Evolutionary conservation across 75 land plant species (phyloP).

Genomic region (Sequoia sempervirens): DNA sequence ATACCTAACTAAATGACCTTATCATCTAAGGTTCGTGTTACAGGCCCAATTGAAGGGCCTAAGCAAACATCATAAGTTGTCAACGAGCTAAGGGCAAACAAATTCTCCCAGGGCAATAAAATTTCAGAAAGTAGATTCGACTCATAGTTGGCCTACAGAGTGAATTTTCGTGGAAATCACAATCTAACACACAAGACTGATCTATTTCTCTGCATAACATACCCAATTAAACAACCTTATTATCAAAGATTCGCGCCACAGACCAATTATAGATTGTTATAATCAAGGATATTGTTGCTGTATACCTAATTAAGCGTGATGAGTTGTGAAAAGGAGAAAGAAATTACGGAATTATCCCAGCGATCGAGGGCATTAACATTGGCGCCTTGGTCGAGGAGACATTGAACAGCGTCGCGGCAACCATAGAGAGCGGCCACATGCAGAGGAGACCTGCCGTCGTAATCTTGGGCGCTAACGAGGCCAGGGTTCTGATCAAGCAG

Average conservation of each 20-base stretch:
- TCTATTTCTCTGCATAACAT: background rate
- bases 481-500: constrained; percentile 59
- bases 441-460: constrained; percentile 70
- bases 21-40: background rate
- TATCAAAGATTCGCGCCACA: background rate
- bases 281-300: too few relatives aligned
- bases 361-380: constrained; percentile 79
- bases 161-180: too few relatives aligned
- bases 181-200: background rate
- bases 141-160: too few relatives aligned
- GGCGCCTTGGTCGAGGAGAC: constrained; percentile 57
- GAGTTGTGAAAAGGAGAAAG: background rate
- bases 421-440: constrained; percentile 80
- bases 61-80: too few relatives aligned
- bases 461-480: constrained; percentile 57
- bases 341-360: constrained; percentile 67
- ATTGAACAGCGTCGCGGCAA: constrained; percentile 66
- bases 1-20: too few relatives aligned
- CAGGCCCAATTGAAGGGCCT: too few relatives aligned
- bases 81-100: too few relatives aligned
- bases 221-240: too few relatives aligned
- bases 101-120: too few relatives aligned
- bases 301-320: background rate
- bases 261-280: too few relatives aligned
- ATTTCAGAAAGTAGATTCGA: too few relatives aligned